Base-by-base conservation (phyloP, 371 early-diverging fungal genomes). In the Actinomucor elegans region DNA sequence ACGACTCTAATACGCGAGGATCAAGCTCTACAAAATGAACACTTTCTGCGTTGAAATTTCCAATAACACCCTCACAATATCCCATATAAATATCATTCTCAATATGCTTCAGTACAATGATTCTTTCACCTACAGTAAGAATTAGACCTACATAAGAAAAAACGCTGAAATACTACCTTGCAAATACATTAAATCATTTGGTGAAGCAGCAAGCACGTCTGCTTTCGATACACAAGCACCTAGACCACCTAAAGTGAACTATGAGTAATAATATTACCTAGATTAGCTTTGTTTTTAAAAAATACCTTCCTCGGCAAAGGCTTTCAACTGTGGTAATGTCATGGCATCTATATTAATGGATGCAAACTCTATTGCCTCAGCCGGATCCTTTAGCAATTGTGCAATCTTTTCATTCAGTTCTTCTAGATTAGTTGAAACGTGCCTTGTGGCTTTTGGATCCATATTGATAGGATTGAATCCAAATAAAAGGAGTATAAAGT, bases 1-100 rank as follows among this genome's bases (percentile, higher is more conserved):
- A 45, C 3, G 72, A 74, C 24, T 74, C 73, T 24, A 78, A 46
- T 36, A 78, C 79, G 23, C 75, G 59, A 7, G 79, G 79, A 55
- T 78, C 79, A 14, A 79, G 50, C 56, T 79, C 79, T 4, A 75
- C 76, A 66, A 83, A 83, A 41, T 81, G 79, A 20, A 83, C 84
- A 45, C 69, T 75, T 29, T 71, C 73, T 38, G 81, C 84, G 44
- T 71, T 72, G 41, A 83, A 83, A 10, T 68, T 67, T 0, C 84
- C 84, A 44, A 80, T 59, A 4, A 83, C 76, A 24, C 81, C 84
- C 54, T 83, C 79, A 40, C 84, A 83, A 48, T 75, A 80, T 17
- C 84, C 84, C 64, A 75, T 57, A 40, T 78, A 78, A 7, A 58
- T 64, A 46, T 78, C 79, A 18, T 78, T 55, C 20, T 69, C 53